Evolutionary conservation across 2,329 filamentous ascomycete genomes (phyloP).

Genomic region (Alternaria solani): DNA sequence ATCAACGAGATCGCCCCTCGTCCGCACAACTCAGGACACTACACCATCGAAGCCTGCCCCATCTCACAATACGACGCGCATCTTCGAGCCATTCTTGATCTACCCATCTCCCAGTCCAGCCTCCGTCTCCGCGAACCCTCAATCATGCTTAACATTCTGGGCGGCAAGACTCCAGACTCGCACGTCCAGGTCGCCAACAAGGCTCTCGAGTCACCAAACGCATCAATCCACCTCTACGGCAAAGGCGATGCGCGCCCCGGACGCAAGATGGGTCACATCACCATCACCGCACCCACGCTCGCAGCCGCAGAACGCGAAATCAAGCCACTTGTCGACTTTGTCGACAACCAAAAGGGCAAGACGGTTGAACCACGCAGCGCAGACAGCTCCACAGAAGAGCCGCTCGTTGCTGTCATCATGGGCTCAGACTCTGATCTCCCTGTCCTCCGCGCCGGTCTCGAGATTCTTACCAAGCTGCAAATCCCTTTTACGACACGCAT

Average conservation of each 20-base stretch:
- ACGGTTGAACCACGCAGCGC: conserved; percentile 30
- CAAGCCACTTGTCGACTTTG: conserved; percentile 72
- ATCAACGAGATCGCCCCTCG: conserved; percentile 89
- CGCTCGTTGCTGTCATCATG: conserved; percentile 81
- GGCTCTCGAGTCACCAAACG: conserved; percentile 66
- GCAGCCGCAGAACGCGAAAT: conserved; percentile 72
- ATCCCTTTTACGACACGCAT: conserved; percentile 78
- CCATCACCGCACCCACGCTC: conserved; percentile 74
- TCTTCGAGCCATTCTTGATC: conserved; percentile 79
- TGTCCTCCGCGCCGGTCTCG: conserved; percentile 70
- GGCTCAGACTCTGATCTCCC: conserved; percentile 81
- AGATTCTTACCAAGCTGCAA: conserved; percentile 72
- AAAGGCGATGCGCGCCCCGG: conserved; percentile 84
- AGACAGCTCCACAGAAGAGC: conserved; percentile 41
- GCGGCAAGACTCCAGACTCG: conserved; percentile 68
- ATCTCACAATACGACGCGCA: conserved; percentile 94
- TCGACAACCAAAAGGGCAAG: conserved; percentile 63
- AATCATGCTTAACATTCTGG: conserved; percentile 67
- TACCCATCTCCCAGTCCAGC: conserved; percentile 61
- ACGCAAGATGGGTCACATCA: conserved; percentile 96
- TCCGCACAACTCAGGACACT: conserved; percentile 91
- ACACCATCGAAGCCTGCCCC: conserved; percentile 89
- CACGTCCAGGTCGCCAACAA: conserved; percentile 66
- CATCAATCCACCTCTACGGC: conserved; percentile 85
- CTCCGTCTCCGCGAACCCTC: conserved; percentile 66